Evolutionary conservation across 768 basidiomycete species (phyloP).

Genomic region (Auriscalpium microsporum): DNA sequence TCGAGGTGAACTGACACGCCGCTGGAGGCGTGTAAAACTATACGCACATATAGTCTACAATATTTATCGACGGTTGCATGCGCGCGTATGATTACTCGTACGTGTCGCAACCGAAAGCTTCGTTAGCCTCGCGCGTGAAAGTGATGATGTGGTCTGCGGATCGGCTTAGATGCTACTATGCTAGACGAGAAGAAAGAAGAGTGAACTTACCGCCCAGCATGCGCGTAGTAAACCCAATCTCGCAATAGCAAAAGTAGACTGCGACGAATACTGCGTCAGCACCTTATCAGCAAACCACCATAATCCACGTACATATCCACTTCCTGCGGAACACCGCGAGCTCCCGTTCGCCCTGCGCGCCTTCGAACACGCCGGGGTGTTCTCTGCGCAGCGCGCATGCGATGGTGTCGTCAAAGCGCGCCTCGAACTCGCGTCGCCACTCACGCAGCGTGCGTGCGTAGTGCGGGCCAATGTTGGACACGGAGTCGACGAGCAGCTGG

Average conservation of each 20-base stretch:
- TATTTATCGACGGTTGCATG: too few relatives aligned
- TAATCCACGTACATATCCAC: constrained; percentile 50
- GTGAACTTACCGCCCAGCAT: not conserved
- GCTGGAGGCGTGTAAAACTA: too few relatives aligned
- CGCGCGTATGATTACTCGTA: constrained; percentile 22
- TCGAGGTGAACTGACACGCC: too few relatives aligned
- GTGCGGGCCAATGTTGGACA: constrained; percentile 34
- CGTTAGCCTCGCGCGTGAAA: not conserved
- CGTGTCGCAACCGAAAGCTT: not conserved
- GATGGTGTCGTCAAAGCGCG: constrained; percentile 40
- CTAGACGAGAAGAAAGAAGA: not conserved
- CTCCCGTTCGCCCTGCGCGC: constrained; percentile 35
- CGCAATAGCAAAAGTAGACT: constrained; percentile 51
- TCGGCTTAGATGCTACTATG: not conserved
- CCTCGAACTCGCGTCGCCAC: constrained; percentile 58
- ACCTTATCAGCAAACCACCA: not conserved
- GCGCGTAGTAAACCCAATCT: constrained; percentile 56
- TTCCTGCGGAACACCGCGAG: constrained; percentile 70
- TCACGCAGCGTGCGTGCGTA: constrained; percentile 79
- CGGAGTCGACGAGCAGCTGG: constrained; percentile 6
- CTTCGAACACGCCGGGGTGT: constrained; percentile 48
- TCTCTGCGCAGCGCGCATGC: constrained; percentile 40
- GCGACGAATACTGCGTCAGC: constrained; percentile 37
- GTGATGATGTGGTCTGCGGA: not conserved
- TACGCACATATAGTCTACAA: too few relatives aligned